Evolutionary conservation across 176 grass and related monocot species (phyloP), one percentile per base, ranked within the genome.

Genomic region (Juncus inflexus): DNA sequence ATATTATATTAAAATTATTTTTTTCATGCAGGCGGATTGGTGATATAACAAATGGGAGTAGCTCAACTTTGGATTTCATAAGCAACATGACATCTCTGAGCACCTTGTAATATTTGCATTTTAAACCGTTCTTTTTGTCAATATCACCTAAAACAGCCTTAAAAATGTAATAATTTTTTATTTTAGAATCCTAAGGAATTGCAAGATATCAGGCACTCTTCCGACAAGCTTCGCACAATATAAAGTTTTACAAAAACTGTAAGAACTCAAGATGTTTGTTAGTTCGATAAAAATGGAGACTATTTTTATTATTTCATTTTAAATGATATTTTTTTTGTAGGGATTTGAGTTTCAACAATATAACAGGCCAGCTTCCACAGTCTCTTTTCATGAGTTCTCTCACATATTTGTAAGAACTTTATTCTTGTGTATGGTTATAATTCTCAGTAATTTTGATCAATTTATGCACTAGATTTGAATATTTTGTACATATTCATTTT

Each of bases 311-410:
- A 9, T 66, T 42, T 7, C 5, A 12, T 52, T 11, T 52, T 65
- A 49, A 47, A 2, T 6, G 16, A 6, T 35, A 39, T 50, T 58
- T 35, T 38, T 60, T 39, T 53, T 52, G 5, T 65, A 95, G 90
- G 67, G 90, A 95, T 86, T 79, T 95, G 76, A 95, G 91, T 69
- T 90, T 90, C 65, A 87, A 96, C 79, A 87, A 87, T 83, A 80
- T 90, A 37, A 80, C 76, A 37, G 84, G 91, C 11, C 72, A 86
- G 87, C 12, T 86, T 52, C 84, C 87, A 12, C 62, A 76, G 58
- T 47, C 81, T 7, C 77, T 90, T 40, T 76, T 83, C 58, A 85
- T 90, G 49, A 76, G 37, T 58, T 70, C 9, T 3, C 87, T 90
- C 1, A 37, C 0, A 2, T 83, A 70, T 66, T 60, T 96, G 91